phyloP scores from a whole-genome alignment of 805 yeast genomes.

The Yarrowia deformans region DNA sequence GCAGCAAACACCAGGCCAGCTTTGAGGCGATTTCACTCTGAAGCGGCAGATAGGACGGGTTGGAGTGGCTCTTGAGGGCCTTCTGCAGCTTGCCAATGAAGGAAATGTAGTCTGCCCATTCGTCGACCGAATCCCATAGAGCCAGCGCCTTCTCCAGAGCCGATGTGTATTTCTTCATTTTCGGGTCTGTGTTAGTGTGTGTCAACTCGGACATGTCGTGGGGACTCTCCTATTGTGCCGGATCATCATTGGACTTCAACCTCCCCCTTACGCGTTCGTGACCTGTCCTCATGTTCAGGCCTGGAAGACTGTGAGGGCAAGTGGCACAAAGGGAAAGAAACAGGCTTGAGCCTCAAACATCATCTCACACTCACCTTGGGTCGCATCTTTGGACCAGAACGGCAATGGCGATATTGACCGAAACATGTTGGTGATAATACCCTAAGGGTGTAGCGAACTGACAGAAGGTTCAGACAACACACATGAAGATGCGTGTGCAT shows the following conservation, averaged over 20 bases:
- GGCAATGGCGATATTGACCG: conserved; percentile 44
- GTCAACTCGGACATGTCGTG: not conserved
- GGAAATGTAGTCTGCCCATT: conserved; percentile 98
- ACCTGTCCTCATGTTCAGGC: not conserved
- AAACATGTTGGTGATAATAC: conserved; percentile 40
- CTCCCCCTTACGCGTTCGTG: conserved; percentile 1
- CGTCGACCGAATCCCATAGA: conserved; percentile 81
- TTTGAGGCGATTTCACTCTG: conserved; percentile 71
- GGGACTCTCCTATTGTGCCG: not conserved
- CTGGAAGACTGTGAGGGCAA: not conserved
- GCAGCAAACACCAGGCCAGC: conserved; percentile 79
- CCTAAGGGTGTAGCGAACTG: conserved; percentile 20
- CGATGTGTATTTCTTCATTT: conserved; percentile 72
- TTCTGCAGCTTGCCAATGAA: conserved; percentile 81
- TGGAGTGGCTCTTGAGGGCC: conserved; percentile 63
- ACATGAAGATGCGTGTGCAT: conserved; percentile 16
- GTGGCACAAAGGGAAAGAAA: not conserved
- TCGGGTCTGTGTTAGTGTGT: conserved; percentile 53
- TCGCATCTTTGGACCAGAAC: conserved; percentile 40
- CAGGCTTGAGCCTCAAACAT: not conserved
- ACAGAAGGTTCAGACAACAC: conserved; percentile 15
- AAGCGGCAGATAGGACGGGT: conserved; percentile 63
- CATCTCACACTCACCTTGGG: conserved; percentile 36
- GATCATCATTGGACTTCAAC: not conserved
- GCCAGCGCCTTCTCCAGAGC: conserved; percentile 75